Evolutionary conservation across 768 basidiomycete species (phyloP), one percentile per base, ranked within the genome.

Genomic region (Thelephora aurantiotincta): DNA sequence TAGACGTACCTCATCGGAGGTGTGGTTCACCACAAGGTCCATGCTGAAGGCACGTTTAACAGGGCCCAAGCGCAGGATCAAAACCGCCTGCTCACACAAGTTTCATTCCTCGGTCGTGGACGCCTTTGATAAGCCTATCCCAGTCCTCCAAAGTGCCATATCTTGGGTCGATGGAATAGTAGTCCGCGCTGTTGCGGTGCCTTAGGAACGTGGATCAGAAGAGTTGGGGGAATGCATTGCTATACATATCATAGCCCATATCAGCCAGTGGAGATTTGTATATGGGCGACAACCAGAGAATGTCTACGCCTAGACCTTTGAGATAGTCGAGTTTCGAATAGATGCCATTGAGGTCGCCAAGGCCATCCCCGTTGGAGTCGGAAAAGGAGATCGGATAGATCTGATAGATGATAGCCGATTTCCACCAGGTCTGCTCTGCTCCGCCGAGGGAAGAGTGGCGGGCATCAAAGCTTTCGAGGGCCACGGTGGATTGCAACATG

Each of bases 11-110:
- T 80, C 72, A 60, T 78, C 71, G 0, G 82, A 83, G 2, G 75
- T 74, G 57, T 84, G 82, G 59, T 85, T 85, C 7, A 79, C 77
- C 22, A 85, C 84, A 1, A 87, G 71, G 56, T 87, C 82, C 77
- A 83, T 82, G 63, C 80, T 81, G 58, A 43, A 26, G 5, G 13
- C 20, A 33, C 12, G n/a, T 41, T n/a, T 13, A 34, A 36, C 48
- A 23, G 41, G 45, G 26, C 4, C 13, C 6, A 22, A 22, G 46
- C 20, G 48, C 18, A 42, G 33, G 12, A 41, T 45, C 52, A 38
- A 20, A 37, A 22, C 30, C 22, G 14, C 19, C 23, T 23, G 64
- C 71, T 42, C 54, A 78, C 77, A 86, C 72, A 16, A 84, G 67
- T 55, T 82, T 83, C 75, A 87, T 80, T 0, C 77, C 80, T 34